Conservation (phyloP, 1,284 basidiomycete species). For the Trichosporon ovoides region DNA sequence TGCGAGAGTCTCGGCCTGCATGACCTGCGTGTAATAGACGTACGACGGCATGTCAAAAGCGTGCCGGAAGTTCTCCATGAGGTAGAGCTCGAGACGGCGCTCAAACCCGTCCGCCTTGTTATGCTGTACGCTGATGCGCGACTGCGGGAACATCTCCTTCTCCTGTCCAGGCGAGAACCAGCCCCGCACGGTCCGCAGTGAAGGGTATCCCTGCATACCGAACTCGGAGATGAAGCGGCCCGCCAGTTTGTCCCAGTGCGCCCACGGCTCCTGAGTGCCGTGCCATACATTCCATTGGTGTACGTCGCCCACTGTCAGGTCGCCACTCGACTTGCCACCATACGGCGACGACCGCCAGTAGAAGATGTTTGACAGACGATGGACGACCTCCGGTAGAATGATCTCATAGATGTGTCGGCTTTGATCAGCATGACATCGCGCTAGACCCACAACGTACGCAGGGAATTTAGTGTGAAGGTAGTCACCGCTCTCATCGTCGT, state of each 20-base stretch:
- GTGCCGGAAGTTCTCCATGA: constrained; percentile 80
- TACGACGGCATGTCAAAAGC: constrained; percentile 81
- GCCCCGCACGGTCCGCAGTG: constrained; percentile 74
- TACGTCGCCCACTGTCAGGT: constrained; percentile 71
- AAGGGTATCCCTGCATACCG: constrained; percentile 61
- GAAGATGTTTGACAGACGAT: constrained; percentile 59
- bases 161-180: constrained; percentile 53
- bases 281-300: constrained; percentile 96
- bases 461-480: constrained; percentile 78
- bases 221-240: constrained; percentile 72
- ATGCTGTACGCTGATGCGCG: constrained; percentile 71
- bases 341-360: constrained; percentile 84
- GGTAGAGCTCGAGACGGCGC: constrained; percentile 78
- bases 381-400: constrained; percentile 66
- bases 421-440: neutral
- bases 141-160: constrained; percentile 74
- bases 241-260: constrained; percentile 77
- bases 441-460: constrained; percentile 53
- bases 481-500: constrained; percentile 70
- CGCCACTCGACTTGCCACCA: constrained; percentile 69
- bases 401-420: constrained; percentile 77
- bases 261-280: constrained; percentile 73
- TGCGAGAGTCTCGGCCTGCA: constrained; percentile 73
- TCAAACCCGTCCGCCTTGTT: constrained; percentile 84
- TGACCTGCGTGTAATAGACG: constrained; percentile 72